Conservation (phyloP, 2,329 filamentous ascomycete species). For the Nigrospora osmanthi region DNA sequence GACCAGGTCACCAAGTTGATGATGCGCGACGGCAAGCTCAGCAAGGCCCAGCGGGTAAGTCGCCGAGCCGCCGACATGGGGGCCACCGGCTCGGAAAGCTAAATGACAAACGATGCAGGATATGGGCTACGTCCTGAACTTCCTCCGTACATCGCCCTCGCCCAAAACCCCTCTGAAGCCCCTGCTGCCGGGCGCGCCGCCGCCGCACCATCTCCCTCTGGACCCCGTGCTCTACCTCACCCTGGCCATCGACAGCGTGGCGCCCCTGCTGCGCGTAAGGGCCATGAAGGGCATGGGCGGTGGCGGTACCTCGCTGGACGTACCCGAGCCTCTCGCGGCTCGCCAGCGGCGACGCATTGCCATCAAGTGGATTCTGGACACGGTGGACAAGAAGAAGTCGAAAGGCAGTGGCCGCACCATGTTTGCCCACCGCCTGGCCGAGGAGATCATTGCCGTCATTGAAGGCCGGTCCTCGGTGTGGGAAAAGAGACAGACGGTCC, state of each 20-base stretch:
- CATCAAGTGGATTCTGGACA: constrained; percentile 82
- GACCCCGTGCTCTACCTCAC: constrained; percentile 87
- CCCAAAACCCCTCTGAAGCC: constrained; percentile 67
- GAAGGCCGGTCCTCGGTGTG: constrained; percentile 80
- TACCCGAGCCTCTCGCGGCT: constrained; percentile 69
- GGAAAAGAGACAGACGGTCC: constrained; percentile 70
- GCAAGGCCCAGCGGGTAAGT: constrained; percentile 77
- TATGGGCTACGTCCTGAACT: constrained; percentile 74
- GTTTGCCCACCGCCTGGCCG: constrained; percentile 71
- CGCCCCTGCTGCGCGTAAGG: constrained; percentile 76
- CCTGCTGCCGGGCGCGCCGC: constrained; percentile 69
- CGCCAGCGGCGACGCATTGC: constrained; percentile 72
- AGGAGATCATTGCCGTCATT: constrained; percentile 80
- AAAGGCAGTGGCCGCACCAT: constrained; percentile 62
- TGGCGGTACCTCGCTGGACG: constrained; percentile 75
- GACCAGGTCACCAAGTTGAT: constrained; percentile 83
- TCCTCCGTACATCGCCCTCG: constrained; percentile 75
- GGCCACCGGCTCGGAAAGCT: constrained; percentile 5
- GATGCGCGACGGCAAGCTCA: constrained; percentile 88
- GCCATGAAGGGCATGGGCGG: constrained; percentile 71
- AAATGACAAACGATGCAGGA: constrained; percentile 49
- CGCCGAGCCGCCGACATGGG: constrained; percentile 3
- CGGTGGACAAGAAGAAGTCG: constrained; percentile 71
- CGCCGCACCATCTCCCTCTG: constrained; percentile 71
- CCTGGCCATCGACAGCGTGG: constrained; percentile 85